Percentiles rank a stretch among this genome's conserved stretches.
Evolutionary conservation across 225 moss, liverwort and hornwort species (phyloP).

Genomic region (Climacium dendroides): DNA sequence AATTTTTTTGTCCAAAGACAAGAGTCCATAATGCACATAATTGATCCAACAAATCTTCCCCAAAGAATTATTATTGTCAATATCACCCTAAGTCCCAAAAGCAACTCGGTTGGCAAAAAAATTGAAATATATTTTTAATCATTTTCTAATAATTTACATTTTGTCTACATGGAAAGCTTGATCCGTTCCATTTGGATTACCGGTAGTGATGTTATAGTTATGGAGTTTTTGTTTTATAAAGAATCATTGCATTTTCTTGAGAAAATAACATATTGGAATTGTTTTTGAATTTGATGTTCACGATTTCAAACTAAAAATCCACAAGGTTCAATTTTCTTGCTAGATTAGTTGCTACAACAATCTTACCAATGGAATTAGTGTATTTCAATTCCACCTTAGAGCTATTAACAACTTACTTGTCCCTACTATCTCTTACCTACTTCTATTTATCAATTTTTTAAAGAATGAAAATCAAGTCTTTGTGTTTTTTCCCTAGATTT

Average conservation of each 20-base stretch:
- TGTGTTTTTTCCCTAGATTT: neutral
- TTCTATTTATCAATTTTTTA: neutral
- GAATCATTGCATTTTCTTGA: no score
- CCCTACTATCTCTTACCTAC: fast-evolving
- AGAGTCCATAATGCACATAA: no score
- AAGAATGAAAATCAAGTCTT: neutral
- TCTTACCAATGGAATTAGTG: no score
- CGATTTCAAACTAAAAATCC: neutral
- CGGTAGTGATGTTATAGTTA: neutral
- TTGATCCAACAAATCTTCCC: no score
- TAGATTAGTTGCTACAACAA: neutral
- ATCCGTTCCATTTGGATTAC: neutral
- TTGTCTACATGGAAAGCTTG: no score
- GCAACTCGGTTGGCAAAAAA: neutral
- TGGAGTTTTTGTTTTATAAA: fast-evolving
- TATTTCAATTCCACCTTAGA: neutral
- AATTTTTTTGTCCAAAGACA: no score
- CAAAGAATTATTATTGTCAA: no score
- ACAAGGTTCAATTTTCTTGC: neutral
- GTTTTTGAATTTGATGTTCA: neutral
- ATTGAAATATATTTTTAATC: no score
- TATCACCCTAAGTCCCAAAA: neutral
- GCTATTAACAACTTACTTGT: neutral
- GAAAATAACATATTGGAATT: neutral
- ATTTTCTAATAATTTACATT: neutral